Evolutionary conservation across 2,329 filamentous ascomycete genomes (phyloP), one percentile per base, ranked within the genome.

Genomic region (Metarhizium rileyi): DNA sequence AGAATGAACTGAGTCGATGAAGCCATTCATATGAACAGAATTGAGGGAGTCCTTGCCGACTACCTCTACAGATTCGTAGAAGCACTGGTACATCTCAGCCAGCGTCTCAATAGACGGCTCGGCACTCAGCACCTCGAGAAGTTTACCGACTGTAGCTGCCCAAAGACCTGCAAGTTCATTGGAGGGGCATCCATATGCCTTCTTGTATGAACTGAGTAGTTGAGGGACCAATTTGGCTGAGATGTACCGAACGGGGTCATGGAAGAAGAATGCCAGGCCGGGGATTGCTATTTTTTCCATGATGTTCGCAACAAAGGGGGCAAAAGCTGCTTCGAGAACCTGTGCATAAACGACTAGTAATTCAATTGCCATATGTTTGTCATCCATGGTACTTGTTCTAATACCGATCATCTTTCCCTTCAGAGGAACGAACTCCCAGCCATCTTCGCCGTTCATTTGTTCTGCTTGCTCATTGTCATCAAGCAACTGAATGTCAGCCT

Each of bases 301-400:
- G 51, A 95, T 94, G 52, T 95, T 85, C 42, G 84, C 76, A 47
- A 95, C 91, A 57, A 94, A 97, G 1, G 87, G 88, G 48, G 93
- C 90, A 64, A 98, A 98, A 27, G 87, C 81, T 22, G 78, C 89
- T 65, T 96, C 89, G n/a, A 98, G 78, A 25, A 95, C 90, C 65
- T 96, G 90, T 2, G 93, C 91, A 63, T 98, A 98, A 54, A 98
- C 91, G 44, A 95, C 90, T 53, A 98, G 86, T 48, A 98, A 81
- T 70, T 98, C 93, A 56, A 98, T 97, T n/a, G 93, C 93, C 80
- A 95, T 96, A 68, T 97, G 90, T 75, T 98, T 98, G 70, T 98
- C 93, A 61, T 98, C 93, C 67, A 98, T 84, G 9, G 87, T 88
- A 66, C 89, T 95, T 7, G 93, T 98, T 72, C 90, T 90, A 71